Evolutionary conservation across 2,329 filamentous ascomycete species (phyloP), one percentile per base, ranked within the genome.

Genomic region (Neurospora sp.): DNA sequence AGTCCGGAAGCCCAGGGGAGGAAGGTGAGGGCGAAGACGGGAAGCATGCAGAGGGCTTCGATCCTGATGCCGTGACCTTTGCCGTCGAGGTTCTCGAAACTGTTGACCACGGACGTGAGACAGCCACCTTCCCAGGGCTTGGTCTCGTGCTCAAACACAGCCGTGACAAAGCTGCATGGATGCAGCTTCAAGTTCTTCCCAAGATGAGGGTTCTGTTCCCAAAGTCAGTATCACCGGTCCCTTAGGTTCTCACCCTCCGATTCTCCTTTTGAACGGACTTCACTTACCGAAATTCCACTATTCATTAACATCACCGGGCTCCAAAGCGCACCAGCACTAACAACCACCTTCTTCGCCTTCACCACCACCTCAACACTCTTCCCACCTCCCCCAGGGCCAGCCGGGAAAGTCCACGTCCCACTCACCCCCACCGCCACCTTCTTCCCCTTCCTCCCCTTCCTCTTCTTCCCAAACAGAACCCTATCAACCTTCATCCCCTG

Each of bases 101-200:
- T 88, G 52, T 84, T 86, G 71, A 91, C 89, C n/a, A 93, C 88
- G 1, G 88, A 85, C 0, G 93, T 97, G 69, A 97, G 85, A 73
- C 93, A 93, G 1, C 87, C 85, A 77, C 82, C 83, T 78, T 88
- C 87, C 89, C 88, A 91, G 1, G 87, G 87, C 12, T 83, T 84
- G 38, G 89, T 83, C 62, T 90, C 88, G 70, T 92, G 83, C 37
- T 89, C 83, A 79, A 90, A 92, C 11, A 89, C 28, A 15, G 23
- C 67, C 33, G 41, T 17, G 15, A 87, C 74, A 11, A 82, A 75
- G 75, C 28, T 33, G 28, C 28, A 33, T 33, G 28, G 93, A 77
- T 97, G 93, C 1, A 96, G 79, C 76, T 93, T 84, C 4, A 97
- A 85, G 74, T 97, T 91, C 10, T 85, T 86, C 19, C 93, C 93